Evolutionary conservation across 2,329 filamentous ascomycete genomes (phyloP).

Genomic region (Colletotrichum filicis): DNA sequence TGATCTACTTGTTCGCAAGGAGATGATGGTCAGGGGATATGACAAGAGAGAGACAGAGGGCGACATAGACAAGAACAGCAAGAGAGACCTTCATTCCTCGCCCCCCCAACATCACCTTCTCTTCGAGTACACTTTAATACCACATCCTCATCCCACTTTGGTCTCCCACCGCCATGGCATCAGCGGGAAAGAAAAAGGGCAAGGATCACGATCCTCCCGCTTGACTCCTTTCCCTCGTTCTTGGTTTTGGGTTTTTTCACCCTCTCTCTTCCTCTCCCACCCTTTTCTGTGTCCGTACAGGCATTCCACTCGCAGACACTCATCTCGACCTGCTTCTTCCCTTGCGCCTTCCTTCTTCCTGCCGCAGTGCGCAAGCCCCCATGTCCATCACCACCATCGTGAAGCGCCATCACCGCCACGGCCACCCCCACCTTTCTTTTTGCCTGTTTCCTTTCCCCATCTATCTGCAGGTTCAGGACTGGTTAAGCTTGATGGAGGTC

Average conservation of each 20-base stretch:
- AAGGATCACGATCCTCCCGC: conserved; percentile 32
- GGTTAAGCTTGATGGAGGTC: neutral
- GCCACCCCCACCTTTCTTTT: neutral
- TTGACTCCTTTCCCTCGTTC: conserved; percentile 22
- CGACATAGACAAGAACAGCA: neutral
- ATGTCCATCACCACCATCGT: neutral
- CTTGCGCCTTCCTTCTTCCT: neutral
- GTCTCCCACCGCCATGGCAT: neutral
- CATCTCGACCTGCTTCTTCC: neutral
- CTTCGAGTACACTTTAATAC: neutral
- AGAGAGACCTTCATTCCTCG: neutral
- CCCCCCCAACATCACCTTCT: neutral
- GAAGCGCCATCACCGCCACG: neutral
- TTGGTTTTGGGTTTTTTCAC: neutral
- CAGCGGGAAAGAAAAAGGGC: neutral
- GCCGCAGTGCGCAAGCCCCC: neutral
- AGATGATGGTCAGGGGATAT: neutral
- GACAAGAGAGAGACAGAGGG: neutral
- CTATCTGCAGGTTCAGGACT: neutral
- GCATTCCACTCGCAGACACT: neutral
- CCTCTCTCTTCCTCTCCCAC: conserved; percentile 10
- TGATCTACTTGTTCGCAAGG: neutral
- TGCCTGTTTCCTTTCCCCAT: neutral
- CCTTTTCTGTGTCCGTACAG: neutral
- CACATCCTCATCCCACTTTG: neutral